Conservation (phyloP, 2,329 filamentous ascomycete genomes). For the Claviceps purpurea region DNA sequence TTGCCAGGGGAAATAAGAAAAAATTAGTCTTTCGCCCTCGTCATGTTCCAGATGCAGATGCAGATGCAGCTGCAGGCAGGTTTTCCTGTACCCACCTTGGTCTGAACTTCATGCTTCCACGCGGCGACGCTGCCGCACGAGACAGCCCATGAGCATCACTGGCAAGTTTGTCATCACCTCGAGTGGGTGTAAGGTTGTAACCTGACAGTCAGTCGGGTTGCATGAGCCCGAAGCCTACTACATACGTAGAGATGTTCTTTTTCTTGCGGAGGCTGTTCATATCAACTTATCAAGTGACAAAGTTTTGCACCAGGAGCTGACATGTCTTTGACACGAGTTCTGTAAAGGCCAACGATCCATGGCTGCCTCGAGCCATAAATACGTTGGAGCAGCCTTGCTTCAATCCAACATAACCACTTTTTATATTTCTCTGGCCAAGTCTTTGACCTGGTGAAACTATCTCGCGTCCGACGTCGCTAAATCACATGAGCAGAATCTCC, state of each 20-base stretch:
- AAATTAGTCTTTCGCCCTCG: not conserved
- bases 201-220: not conserved
- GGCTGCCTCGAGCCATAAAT: constrained; percentile 1
- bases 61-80: not conserved
- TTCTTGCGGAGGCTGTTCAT: not conserved
- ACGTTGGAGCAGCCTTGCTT: not conserved
- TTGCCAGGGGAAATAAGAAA: not conserved
- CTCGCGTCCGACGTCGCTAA: not conserved
- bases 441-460: not conserved
- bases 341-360: not conserved
- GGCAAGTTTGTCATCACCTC: constrained; percentile 1
- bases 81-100: not conserved
- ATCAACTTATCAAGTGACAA: not conserved
- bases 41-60: not conserved
- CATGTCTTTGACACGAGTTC: not conserved
- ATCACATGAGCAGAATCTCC: not conserved
- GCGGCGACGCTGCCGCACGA: constrained; percentile 4
- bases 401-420: not conserved
- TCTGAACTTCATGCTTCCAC: constrained; percentile 1
- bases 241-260: not conserved
- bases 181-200: not conserved
- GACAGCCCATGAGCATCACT: constrained; percentile 5
- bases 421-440: not conserved
- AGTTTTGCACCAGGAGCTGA: constrained; percentile 1
- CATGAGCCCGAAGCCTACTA: not conserved